These are phyloP conservation scores for Aurantiochytrium sp. DNA, from an alignment of 108 stramenopile genomes.

Conservation along the genomic window DNA sequence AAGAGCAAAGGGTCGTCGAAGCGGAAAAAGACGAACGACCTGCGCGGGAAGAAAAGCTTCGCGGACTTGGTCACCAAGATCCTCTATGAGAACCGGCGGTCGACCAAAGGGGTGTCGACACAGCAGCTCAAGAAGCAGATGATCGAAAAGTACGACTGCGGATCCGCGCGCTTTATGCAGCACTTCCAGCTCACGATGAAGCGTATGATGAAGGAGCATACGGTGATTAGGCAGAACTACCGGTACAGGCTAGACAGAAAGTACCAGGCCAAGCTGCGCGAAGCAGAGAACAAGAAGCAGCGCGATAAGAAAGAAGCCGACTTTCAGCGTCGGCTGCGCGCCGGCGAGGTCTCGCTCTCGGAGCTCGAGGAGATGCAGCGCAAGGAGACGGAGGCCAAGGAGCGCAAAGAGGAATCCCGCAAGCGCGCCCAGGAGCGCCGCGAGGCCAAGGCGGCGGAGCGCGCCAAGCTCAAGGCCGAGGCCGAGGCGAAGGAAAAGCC, in stretches of 20 bases:
- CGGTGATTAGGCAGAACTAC: background rate
- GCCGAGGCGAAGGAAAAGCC: background rate
- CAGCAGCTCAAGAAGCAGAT: slow-evolving; percentile 5
- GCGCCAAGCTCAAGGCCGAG: background rate
- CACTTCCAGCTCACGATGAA: background rate
- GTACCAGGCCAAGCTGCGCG: background rate
- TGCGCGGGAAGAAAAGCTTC: background rate
- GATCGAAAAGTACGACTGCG: background rate
- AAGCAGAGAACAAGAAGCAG: background rate
- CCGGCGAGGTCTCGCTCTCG: background rate
- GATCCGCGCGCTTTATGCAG: background rate
- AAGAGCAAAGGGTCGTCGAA: background rate
- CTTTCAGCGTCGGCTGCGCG: background rate
- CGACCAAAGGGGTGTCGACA: background rate
- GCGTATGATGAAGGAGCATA: background rate
- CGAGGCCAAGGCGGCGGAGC: background rate
- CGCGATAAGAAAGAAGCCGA: background rate
- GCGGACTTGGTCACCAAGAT: background rate
- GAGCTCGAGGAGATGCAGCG: background rate
- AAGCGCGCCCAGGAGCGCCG: background rate
- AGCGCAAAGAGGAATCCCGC: background rate
- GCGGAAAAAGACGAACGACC: background rate
- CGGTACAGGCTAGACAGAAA: background rate
- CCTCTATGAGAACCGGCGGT: background rate
- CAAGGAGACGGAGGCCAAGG: background rate